phyloP scores from a whole-genome alignment of 192 early-diverging fungal genomes.

The Linnemannia exigua region DNA sequence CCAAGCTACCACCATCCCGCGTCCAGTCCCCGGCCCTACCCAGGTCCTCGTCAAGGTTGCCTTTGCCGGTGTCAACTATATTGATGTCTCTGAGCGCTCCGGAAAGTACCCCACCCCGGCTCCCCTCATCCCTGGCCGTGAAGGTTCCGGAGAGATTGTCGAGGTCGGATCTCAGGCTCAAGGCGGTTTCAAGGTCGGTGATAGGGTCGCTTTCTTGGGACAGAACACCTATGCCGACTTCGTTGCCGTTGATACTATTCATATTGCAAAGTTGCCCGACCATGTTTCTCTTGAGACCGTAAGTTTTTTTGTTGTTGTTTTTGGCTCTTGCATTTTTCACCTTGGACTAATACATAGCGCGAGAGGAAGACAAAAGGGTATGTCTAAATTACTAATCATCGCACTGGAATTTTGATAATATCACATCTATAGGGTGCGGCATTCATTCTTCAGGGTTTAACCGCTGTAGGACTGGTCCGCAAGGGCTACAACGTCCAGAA shows the following conservation, averaged over 20 bases:
- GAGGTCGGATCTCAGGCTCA: constrained; percentile 69
- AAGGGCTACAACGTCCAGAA: constrained; percentile 76
- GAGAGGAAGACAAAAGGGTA: neutral
- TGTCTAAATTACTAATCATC: neutral
- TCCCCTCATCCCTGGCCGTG: constrained; percentile 79
- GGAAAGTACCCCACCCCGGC: constrained; percentile 76
- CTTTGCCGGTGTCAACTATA: constrained; percentile 86
- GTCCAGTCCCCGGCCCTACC: constrained; percentile 57
- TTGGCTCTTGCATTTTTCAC: neutral
- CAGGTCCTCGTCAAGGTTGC: constrained; percentile 79
- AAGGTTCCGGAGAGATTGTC: constrained; percentile 83
- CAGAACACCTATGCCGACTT: constrained; percentile 83
- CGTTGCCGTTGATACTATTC: constrained; percentile 51
- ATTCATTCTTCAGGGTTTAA: constrained; percentile 82
- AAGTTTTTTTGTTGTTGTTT: neutral
- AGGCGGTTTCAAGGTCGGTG: constrained; percentile 76
- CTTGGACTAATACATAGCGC: neutral
- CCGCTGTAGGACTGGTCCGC: constrained; percentile 77
- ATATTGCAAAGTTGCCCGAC: constrained; percentile 56
- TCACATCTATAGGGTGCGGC: neutral
- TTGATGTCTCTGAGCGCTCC: constrained; percentile 89
- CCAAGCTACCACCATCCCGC: constrained; percentile 57
- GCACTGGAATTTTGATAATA: neutral
- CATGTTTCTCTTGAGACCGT: constrained; percentile 14
- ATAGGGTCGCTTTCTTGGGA: constrained; percentile 80